Base-by-base conservation (phyloP, 176 grass and related monocot genomes). In the Juncus inflexus region DNA sequence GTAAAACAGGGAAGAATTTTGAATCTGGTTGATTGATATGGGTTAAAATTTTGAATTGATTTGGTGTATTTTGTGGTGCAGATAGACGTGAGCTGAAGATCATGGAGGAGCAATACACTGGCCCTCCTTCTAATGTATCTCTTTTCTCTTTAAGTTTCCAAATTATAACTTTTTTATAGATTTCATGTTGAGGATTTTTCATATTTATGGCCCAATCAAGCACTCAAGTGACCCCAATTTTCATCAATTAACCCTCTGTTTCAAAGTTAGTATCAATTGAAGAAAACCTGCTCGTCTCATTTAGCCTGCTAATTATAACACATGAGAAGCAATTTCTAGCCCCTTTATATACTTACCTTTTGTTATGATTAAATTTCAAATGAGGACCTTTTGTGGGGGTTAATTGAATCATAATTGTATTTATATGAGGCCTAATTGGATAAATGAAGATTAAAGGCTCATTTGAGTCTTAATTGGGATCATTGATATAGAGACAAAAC, bases 61-160 rank as follows among this genome's bases (percentile, higher is more conserved):
- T 45, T 74, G 12, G 42, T 45, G 42, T 5, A 9, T 47, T 28
- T 77, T 12, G 7, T 75, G 36, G 40, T 82, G 64, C 72, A 91
- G 94, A 99, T 73, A 77, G 85, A 63, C 61, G 88, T 3, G 72
- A 92, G 64, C 78, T 92, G 51, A 86, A 99, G 85, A 99, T 99
- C 80, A 87, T 84, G 62, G 83, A 92, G 49, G 85, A 99, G 78
- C 85, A 90, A 58, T 99, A 92, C 85, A 75, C 80, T 8, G 19
- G 69, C 4, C 85, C 85, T 35, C 94, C 94, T 13, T 56, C 64
- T 61, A 84, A 99, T 77, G 81, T 83, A 78, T 13, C 11, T 28
- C 42, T 13, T 58, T 37, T 45, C 15, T 71, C 12, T 70, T 58
- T 43, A 5, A 19, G 42, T 71, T 47, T 47, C 5, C 11, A 45